phyloP scores from a whole-genome alignment of 140 eudicot genomes.

The Erigeron philadelphicus region DNA sequence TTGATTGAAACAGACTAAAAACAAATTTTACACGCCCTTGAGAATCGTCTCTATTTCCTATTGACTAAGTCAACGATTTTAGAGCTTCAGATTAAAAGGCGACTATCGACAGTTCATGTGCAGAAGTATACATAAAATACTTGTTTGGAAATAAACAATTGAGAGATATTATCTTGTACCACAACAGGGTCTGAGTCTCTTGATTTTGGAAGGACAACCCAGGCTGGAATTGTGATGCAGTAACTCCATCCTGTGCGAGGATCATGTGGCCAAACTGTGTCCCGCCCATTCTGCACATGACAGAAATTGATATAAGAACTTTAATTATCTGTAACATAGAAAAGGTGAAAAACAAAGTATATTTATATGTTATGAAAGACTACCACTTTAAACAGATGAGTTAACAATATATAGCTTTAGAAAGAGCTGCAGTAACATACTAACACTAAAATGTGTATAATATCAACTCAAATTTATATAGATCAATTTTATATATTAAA shows the following conservation, averaged over 20 bases:
- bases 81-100: neutral
- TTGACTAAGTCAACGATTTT: neutral
- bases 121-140: conserved; percentile 3
- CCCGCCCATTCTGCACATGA: conserved; percentile 69
- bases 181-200: conserved; percentile 92
- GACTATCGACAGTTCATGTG: neutral
- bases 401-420: neutral
- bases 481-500: no score
- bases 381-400: neutral
- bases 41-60: neutral
- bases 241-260: conserved; percentile 96
- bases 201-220: conserved; percentile 93
- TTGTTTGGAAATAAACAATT: conserved; percentile 31
- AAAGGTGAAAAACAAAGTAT: neutral
- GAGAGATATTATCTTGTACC: conserved; percentile 44
- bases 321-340: neutral
- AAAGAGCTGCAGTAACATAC: no score
- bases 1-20: conserved; percentile 1
- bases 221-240: conserved; percentile 86
- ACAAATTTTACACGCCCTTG: neutral
- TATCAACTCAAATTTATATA: neutral
- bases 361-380: conserved; percentile 6
- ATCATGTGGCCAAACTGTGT: conserved; percentile 98
- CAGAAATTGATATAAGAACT: conserved; percentile 5
- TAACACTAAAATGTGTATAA: no score